These are phyloP conservation scores for Platanthera zijinensis DNA, from an alignment of 106 monocot genomes.

Conservation along the genomic window DNA sequence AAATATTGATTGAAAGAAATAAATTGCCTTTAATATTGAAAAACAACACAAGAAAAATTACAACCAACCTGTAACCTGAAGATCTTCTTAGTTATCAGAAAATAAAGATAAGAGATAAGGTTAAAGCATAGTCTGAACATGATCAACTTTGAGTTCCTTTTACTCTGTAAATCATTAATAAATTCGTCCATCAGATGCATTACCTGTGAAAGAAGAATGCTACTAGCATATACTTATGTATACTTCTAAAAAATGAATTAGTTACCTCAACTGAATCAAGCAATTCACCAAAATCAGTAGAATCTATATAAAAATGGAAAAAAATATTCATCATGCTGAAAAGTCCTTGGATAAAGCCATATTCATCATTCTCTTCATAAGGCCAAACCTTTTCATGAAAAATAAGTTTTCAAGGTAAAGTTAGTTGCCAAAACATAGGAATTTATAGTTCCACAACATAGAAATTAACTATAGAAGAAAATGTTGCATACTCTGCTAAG, in stretches of 20 bases:
- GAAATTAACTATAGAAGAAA: not conserved
- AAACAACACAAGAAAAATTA: not conserved
- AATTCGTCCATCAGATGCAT: conserved; percentile 7
- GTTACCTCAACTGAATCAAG: conserved; percentile 41
- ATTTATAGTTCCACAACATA: not conserved
- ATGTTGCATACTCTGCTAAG: conserved; percentile 52
- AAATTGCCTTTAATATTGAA: not conserved
- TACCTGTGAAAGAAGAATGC: not conserved
- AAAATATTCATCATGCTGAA: conserved; percentile 50
- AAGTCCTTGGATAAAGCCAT: conserved; percentile 68
- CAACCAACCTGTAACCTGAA: conserved; percentile 54
- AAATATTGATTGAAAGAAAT: not conserved
- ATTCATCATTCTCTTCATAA: conserved; percentile 80
- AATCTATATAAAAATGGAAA: conserved; percentile 39
- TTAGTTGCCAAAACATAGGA: not conserved
- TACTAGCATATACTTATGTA: not conserved
- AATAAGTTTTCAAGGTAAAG: not conserved
- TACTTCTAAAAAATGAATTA: not conserved
- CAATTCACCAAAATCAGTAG: conserved; percentile 23
- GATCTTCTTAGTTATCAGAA: conserved; percentile 58
- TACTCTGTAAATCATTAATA: conserved; percentile 29
- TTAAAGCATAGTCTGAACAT: conserved; percentile 50
- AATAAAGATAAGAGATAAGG: conserved; percentile 68
- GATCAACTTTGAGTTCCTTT: conserved; percentile 40
- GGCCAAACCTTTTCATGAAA: conserved; percentile 67